Conservation (phyloP, 257 asterid genomes). For the Salvia hispanica region DNA sequence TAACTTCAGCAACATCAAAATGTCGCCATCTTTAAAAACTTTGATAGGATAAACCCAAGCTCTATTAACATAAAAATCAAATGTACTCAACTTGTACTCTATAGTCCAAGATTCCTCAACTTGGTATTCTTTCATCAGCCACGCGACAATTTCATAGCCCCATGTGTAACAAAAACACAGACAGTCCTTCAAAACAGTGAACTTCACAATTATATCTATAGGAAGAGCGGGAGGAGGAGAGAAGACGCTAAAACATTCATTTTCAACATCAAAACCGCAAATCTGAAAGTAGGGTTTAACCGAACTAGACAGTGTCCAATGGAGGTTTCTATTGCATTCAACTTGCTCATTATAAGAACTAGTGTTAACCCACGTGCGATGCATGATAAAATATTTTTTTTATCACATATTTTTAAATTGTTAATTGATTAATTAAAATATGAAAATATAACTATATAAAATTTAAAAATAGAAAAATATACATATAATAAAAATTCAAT, state of each 20-base stretch:
- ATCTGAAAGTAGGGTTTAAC: background rate
- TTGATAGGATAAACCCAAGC: background rate
- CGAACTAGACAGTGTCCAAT: slow-evolving; percentile 41
- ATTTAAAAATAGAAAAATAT: too few relatives aligned
- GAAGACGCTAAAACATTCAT: slow-evolving; percentile 30
- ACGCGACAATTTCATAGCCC: background rate
- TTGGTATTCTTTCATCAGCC: background rate
- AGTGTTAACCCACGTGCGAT: too few relatives aligned
- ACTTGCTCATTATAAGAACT: slow-evolving; percentile 39
- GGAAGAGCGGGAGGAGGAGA: background rate
- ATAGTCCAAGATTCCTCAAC: too few relatives aligned
- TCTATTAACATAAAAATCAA: background rate
- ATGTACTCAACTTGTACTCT: background rate
- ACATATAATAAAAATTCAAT: too few relatives aligned
- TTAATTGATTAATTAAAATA: too few relatives aligned
- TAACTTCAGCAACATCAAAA: background rate
- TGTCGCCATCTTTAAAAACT: slow-evolving; percentile 5
- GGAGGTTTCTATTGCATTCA: too few relatives aligned
- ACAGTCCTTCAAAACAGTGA: too few relatives aligned
- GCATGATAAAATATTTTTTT: too few relatives aligned
- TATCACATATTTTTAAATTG: too few relatives aligned
- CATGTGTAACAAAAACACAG: too few relatives aligned
- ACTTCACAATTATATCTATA: too few relatives aligned
- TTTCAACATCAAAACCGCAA: slow-evolving; percentile 45
- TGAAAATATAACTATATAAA: too few relatives aligned